Percentiles rank a stretch among this genome's conserved stretches.
These are phyloP conservation scores for Taiozyma onychis DNA, from an alignment of 1,139 yeast genomes.

Conservation along the genomic window DNA sequence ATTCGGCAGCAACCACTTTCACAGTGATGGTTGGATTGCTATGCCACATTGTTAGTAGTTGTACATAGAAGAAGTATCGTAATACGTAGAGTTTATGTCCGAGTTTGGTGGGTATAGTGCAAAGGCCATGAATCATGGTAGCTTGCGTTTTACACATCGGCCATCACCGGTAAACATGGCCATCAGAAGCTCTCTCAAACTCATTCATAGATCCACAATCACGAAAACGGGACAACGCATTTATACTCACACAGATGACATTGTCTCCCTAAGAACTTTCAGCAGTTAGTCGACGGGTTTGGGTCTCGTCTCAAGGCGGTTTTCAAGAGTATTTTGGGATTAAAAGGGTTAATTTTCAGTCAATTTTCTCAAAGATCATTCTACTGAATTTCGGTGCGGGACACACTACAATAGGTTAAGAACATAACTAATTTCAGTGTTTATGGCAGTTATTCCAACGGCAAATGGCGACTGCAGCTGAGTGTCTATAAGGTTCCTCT, in stretches of 20 bases:
- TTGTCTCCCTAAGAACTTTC: background rate
- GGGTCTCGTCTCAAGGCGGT: background rate
- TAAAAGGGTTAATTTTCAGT: background rate
- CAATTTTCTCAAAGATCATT: background rate
- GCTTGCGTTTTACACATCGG: background rate
- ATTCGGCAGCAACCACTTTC: slow-evolving; percentile 92
- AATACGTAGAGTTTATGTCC: background rate
- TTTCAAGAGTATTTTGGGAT: background rate
- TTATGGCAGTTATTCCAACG: background rate
- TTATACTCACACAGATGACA: background rate
- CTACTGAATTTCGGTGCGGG: background rate
- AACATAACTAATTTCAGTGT: background rate
- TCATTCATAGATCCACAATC: background rate
- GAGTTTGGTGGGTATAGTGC: background rate
- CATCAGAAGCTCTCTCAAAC: background rate
- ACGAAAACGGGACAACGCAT: background rate
- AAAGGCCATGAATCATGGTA: background rate
- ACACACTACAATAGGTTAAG: background rate
- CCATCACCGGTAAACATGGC: background rate
- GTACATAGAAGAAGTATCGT: background rate
- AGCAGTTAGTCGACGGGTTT: background rate
- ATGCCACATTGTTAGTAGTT: slow-evolving; percentile 7
- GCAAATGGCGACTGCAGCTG: background rate
- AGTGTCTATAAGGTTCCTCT: slow-evolving; percentile 20
- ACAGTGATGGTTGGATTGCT: slow-evolving; percentile 40